These are phyloP conservation scores for Russula virescens DNA, from an alignment of 768 basidiomycete genomes.

Conservation along the genomic window DNA sequence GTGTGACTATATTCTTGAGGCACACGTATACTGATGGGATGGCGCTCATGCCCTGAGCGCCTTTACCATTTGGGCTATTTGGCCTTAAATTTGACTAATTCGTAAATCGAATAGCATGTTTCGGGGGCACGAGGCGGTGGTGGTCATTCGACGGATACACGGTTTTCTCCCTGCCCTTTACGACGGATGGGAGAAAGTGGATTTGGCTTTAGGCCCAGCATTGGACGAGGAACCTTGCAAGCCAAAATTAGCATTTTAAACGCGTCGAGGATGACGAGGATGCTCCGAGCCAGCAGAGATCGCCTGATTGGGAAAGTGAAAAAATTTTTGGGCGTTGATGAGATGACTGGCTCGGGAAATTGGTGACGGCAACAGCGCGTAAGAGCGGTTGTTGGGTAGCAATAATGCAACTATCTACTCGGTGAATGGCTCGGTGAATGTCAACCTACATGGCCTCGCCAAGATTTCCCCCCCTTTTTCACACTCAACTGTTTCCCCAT, in stretches of 20 bases:
- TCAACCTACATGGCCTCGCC: constrained; percentile 3
- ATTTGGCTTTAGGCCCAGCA: background rate
- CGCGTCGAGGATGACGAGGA: background rate
- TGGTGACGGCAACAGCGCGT: no score
- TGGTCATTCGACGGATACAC: background rate
- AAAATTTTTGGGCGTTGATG: constrained; percentile 14
- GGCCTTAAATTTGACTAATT: background rate
- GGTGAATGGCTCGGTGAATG: constrained; percentile 54
- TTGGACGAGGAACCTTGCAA: background rate
- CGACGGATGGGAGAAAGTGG: background rate
- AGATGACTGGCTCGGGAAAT: constrained; percentile 22
- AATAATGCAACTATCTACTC: constrained; percentile 34
- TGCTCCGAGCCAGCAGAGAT: constrained; percentile 22
- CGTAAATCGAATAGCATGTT: background rate
- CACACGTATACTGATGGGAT: constrained; percentile 23
- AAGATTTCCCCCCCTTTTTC: constrained; percentile 3
- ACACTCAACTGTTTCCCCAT: background rate
- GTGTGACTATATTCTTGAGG: constrained; percentile 13
- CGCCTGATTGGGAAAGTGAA: background rate
- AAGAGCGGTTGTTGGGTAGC: background rate
- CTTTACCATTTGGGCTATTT: background rate
- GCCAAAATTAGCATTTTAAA: background rate
- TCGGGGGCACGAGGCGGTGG: background rate
- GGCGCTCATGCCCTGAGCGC: constrained; percentile 24
- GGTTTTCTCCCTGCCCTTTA: no score